Evolutionary conservation across 2,329 filamentous ascomycete genomes (phyloP).

Genomic region (Trichoderma aggressivum): DNA sequence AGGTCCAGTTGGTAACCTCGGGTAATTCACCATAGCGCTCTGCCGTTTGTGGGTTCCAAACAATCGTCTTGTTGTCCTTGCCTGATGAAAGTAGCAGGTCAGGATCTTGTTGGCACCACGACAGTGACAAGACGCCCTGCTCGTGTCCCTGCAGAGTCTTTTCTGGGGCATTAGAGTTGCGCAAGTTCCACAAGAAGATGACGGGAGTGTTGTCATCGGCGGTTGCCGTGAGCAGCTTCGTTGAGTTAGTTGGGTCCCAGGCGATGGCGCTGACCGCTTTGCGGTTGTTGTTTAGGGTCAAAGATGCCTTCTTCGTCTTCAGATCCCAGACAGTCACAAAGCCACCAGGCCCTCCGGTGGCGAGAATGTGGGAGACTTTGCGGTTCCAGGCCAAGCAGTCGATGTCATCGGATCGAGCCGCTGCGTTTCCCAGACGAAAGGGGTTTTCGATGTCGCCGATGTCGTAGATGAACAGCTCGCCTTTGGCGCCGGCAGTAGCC

Average conservation of each 20-base stretch:
- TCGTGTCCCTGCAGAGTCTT: conserved; percentile 87
- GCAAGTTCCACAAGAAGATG: conserved; percentile 89
- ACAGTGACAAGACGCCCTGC: conserved; percentile 86
- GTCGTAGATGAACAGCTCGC: conserved; percentile 94
- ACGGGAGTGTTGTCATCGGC: conserved; percentile 84
- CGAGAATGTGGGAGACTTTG: conserved; percentile 93
- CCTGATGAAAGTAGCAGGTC: conserved; percentile 88
- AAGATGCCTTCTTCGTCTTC: conserved; percentile 94
- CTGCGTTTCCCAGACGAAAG: conserved; percentile 82
- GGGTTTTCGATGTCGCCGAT: conserved; percentile 84
- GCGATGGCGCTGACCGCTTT: conserved; percentile 94
- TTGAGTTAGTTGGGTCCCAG: conserved; percentile 95
- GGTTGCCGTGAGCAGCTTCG: conserved; percentile 88
- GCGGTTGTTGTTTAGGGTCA: conserved; percentile 92
- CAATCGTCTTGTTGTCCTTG: conserved; percentile 92
- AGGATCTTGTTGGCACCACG: conserved; percentile 91
- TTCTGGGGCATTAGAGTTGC: conserved; percentile 94
- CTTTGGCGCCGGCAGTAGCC: conserved; percentile 88
- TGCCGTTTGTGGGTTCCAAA: conserved; percentile 95
- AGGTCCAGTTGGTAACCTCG: conserved; percentile 99
- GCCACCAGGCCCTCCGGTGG: conserved; percentile 86
- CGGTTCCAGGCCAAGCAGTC: conserved; percentile 98
- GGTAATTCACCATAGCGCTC: conserved; percentile 88
- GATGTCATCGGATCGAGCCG: conserved; percentile 88
- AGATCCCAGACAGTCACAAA: conserved; percentile 99